Conservation (phyloP, 805 yeast species). For the Groenewaldozyma salmanticensis region DNA sequence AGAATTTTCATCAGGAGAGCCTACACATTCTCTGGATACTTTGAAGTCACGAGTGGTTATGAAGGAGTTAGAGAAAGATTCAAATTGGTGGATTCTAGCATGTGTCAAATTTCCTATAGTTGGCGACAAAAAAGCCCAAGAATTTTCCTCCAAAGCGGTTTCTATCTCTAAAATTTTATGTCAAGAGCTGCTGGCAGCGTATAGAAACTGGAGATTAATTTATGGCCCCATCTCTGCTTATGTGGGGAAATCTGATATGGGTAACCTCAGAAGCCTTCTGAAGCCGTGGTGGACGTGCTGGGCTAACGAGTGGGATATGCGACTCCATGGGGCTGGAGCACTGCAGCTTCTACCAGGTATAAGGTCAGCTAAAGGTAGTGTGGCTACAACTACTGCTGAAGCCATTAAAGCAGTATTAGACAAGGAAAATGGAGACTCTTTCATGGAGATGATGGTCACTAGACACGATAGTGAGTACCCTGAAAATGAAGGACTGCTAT, state of each 20-base stretch:
- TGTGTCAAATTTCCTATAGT: constrained; percentile 20
- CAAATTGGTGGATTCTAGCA: constrained; percentile 26
- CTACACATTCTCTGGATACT: constrained; percentile 25
- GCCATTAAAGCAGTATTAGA: constrained; percentile 10
- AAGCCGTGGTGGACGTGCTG: constrained; percentile 19
- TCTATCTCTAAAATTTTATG: constrained; percentile 24
- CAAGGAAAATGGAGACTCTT: constrained; percentile 5
- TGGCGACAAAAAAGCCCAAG: background rate
- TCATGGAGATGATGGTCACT: constrained; percentile 15
- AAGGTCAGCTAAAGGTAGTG: constrained; percentile 11
- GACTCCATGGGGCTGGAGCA: constrained; percentile 12
- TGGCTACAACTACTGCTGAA: constrained; percentile 14
- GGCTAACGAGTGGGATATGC: constrained; percentile 15
- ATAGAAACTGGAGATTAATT: constrained; percentile 27
- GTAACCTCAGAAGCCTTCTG: constrained; percentile 5
- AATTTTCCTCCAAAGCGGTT: background rate
- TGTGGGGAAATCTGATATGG: constrained; percentile 1
- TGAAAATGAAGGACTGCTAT: constrained; percentile 17
- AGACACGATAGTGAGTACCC: constrained; percentile 11
- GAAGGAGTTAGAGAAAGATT: constrained; percentile 18
- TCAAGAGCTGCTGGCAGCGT: constrained; percentile 24
- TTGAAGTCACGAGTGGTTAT: constrained; percentile 26
- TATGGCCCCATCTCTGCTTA: constrained; percentile 23
- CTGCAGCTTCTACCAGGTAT: constrained; percentile 8
- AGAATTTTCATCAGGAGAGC: constrained; percentile 16